These are phyloP conservation scores for Drechslerella coelobrocha DNA, from an alignment of 2,329 filamentous ascomycete genomes.

Conservation along the genomic window DNA sequence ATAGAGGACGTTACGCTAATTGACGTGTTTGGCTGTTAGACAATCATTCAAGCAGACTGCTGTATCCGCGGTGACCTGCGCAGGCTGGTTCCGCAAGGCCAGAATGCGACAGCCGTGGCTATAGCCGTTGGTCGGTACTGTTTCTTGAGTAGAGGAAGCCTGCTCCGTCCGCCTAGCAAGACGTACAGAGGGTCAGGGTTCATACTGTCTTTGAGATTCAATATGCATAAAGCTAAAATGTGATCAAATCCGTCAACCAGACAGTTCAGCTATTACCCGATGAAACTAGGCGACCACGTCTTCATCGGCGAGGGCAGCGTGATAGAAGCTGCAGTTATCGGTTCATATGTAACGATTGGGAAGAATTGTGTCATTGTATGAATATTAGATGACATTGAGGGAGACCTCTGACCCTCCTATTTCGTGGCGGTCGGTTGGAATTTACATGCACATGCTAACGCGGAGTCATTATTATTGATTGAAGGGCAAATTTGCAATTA, in stretches of 20 bases:
- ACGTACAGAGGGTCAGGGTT: conserved; percentile 71
- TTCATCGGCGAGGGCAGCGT: conserved; percentile 79
- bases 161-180: conserved; percentile 81
- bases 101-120: conserved; percentile 65
- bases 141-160: conserved; percentile 78
- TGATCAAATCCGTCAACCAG: conserved; percentile 9
- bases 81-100: conserved; percentile 62
- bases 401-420: too few species aligned
- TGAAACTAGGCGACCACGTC: conserved; percentile 93
- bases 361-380: conserved; percentile 70
- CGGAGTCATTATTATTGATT: neutral
- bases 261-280: conserved; percentile 79
- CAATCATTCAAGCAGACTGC: conserved; percentile 92
- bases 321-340: conserved; percentile 82
- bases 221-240: neutral
- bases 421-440: too few species aligned
- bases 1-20: neutral
- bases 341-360: conserved; percentile 85
- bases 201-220: neutral
- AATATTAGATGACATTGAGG: neutral
- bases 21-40: conserved; percentile 58
- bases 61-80: conserved; percentile 91
- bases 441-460: neutral
- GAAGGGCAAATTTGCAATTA: conserved; percentile 66
- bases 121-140: conserved; percentile 92